A percentile compares a stretch with the other conserved stretches of the same genome.
Conservation (phyloP, 306 rosid species). For the Fagus crenata region DNA sequence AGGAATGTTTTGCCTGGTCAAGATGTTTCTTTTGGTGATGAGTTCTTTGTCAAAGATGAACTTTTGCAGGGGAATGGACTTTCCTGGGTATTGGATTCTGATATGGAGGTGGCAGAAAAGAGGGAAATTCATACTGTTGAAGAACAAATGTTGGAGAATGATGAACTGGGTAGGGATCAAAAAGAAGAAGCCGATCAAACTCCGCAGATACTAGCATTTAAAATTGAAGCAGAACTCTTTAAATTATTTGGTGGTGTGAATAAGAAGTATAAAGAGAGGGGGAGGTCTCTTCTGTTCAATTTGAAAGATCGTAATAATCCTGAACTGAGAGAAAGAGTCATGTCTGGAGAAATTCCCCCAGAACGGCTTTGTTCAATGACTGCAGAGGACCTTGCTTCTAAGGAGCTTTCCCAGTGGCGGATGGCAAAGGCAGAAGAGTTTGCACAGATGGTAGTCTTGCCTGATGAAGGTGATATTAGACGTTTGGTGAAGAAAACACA, state of each 20-base stretch:
- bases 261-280: slow-evolving; percentile 98
- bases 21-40: slow-evolving; percentile 75
- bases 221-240: slow-evolving; percentile 81
- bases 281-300: slow-evolving; percentile 95
- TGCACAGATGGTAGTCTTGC: slow-evolving; percentile 93
- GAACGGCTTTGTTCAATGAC: slow-evolving; percentile 86
- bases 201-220: slow-evolving; percentile 63
- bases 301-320: slow-evolving; percentile 96
- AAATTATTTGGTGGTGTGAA: slow-evolving; percentile 95
- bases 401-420: slow-evolving; percentile 98
- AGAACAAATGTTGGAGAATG: slow-evolving; percentile 41
- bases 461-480: slow-evolving; percentile 81
- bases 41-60: slow-evolving; percentile 79
- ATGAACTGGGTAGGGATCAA: slow-evolving; percentile 36
- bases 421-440: slow-evolving; percentile 99
- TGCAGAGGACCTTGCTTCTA: slow-evolving; percentile 98
- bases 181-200: slow-evolving; percentile 35
- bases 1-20: slow-evolving; percentile 58
- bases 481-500: slow-evolving; percentile 94
- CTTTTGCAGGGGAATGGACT: slow-evolving; percentile 96
- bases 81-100: slow-evolving; percentile 86
- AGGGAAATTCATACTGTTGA: slow-evolving; percentile 42
- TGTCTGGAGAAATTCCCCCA: slow-evolving; percentile 80
- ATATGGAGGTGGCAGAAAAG: slow-evolving; percentile 42
- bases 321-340: slow-evolving; percentile 85